These are phyloP conservation scores for Boletus rex-veris DNA, from an alignment of 768 basidiomycete species.

Conservation along the genomic window DNA sequence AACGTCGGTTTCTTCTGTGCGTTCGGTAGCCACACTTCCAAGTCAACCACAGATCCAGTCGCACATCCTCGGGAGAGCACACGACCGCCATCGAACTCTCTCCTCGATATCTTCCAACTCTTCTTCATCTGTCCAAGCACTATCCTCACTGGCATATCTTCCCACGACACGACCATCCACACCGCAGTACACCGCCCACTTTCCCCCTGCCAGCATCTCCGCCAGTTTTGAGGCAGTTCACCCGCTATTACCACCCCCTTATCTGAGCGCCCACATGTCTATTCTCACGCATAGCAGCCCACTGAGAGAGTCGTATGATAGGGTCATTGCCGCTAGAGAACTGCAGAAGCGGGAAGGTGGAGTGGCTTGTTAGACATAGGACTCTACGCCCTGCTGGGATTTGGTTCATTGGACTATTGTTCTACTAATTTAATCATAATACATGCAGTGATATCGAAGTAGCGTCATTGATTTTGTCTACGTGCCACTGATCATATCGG, in stretches of 20 bases:
- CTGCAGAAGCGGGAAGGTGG: constrained; percentile 22
- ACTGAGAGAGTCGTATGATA: constrained; percentile 66
- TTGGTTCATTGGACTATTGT: constrained; percentile 14
- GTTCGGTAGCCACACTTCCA: constrained; percentile 59
- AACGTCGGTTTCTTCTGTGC: constrained; percentile 56
- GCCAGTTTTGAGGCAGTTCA: constrained; percentile 59
- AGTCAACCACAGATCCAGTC: constrained; percentile 32
- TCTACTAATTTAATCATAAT: constrained; percentile 5
- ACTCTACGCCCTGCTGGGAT: background rate
- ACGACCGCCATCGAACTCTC: constrained; percentile 51
- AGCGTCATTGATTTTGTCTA: background rate
- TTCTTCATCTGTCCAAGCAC: constrained; percentile 47
- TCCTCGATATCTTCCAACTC: constrained; percentile 53
- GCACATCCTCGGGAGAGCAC: constrained; percentile 30
- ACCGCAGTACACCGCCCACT: constrained; percentile 53
- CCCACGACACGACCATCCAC: constrained; percentile 38
- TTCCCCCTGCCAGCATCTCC: constrained; percentile 59
- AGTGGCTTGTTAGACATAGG: background rate
- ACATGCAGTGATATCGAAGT: constrained; percentile 5
- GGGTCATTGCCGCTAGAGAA: constrained; percentile 57
- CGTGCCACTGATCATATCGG: too few relatives aligned
- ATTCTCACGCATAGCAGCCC: constrained; percentile 63
- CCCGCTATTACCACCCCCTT: constrained; percentile 68
- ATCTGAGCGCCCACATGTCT: constrained; percentile 67
- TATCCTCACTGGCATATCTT: constrained; percentile 55